These are phyloP conservation scores for Pythium aristosporum DNA, from an alignment of 352 stramenopile genomes.

Conservation along the genomic window DNA sequence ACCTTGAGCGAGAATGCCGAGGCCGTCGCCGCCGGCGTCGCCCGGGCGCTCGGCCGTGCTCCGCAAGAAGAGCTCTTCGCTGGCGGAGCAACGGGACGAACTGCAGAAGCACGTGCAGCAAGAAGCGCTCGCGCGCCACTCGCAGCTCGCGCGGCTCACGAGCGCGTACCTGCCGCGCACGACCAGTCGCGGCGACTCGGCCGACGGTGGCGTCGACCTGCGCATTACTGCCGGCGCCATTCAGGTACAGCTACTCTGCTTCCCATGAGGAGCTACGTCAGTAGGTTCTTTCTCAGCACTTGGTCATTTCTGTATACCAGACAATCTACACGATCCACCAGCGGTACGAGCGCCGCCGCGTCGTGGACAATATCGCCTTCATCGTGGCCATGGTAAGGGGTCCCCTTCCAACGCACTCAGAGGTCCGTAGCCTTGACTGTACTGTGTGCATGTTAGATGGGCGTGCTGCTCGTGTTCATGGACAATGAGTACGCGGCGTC, in stretches of 20 bases:
- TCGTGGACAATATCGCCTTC: conserved; percentile 59
- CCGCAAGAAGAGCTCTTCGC: conserved; percentile 38
- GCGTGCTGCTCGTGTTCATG: conserved; percentile 62
- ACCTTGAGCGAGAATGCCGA: not conserved
- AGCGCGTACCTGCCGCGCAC: conserved; percentile 47
- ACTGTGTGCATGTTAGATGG: conserved; percentile 25
- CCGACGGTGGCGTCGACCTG: conserved; percentile 24
- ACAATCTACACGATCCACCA: conserved; percentile 64
- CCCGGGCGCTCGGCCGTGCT: conserved; percentile 12
- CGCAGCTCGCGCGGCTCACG: conserved; percentile 22
- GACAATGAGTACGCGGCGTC: conserved; percentile 58
- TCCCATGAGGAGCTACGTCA: not conserved
- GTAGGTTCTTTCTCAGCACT: not conserved
- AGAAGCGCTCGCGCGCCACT: conserved; percentile 27
- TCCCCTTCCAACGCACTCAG: not conserved
- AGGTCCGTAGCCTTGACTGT: not conserved
- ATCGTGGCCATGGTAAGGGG: conserved; percentile 54
- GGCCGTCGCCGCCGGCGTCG: not conserved
- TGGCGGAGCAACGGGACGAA: conserved; percentile 45
- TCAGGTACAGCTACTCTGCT: conserved; percentile 27
- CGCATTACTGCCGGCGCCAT: conserved; percentile 57
- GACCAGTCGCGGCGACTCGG: not conserved
- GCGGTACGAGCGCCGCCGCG: conserved; percentile 60
- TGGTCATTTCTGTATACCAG: conserved; percentile 15
- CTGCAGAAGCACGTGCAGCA: conserved; percentile 37